Conservation (phyloP, 1,284 basidiomycete species). For the Tremellales sp. region DNA sequence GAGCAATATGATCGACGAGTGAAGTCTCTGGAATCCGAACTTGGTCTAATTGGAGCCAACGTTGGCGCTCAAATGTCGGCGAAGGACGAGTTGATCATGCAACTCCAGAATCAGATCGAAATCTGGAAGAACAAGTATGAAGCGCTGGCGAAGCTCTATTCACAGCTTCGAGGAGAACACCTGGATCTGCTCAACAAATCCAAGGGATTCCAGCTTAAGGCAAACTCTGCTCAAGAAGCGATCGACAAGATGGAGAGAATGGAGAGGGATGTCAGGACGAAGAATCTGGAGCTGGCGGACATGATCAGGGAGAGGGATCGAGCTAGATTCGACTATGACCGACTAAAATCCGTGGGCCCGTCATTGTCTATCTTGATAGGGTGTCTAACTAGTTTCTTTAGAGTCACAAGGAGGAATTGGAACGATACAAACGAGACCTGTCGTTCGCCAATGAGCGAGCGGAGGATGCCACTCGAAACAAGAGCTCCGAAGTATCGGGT, state of each 20-base stretch:
- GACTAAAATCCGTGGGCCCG: conserved; percentile 73
- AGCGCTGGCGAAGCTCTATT: conserved; percentile 96
- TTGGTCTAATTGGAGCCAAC: conserved; percentile 72
- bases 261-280: conserved; percentile 96
- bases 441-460: conserved; percentile 97
- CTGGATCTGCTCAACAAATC: conserved; percentile 95
- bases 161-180: conserved; percentile 94
- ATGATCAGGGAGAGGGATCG: conserved; percentile 98
- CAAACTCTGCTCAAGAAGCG: conserved; percentile 98
- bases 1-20: conserved; percentile 98
- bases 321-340: conserved; percentile 93
- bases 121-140: conserved; percentile 99
- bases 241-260: conserved; percentile 98
- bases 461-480: conserved; percentile 85
- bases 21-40: conserved; percentile 90
- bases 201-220: conserved; percentile 97
- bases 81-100: conserved; percentile 93
- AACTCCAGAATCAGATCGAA: conserved; percentile 93
- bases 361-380: no score
- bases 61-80: conserved; percentile 81
- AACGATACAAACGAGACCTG: conserved; percentile 87
- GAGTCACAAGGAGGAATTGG: conserved; percentile 92
- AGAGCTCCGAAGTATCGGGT: conserved; percentile 85
- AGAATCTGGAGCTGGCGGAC: conserved; percentile 96
- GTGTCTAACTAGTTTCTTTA: conserved; percentile 20